Evolutionary conservation across 2,329 filamentous ascomycete species (phyloP), one percentile per base, ranked within the genome.

Genomic region (Beauveria rudraprayagi): DNA sequence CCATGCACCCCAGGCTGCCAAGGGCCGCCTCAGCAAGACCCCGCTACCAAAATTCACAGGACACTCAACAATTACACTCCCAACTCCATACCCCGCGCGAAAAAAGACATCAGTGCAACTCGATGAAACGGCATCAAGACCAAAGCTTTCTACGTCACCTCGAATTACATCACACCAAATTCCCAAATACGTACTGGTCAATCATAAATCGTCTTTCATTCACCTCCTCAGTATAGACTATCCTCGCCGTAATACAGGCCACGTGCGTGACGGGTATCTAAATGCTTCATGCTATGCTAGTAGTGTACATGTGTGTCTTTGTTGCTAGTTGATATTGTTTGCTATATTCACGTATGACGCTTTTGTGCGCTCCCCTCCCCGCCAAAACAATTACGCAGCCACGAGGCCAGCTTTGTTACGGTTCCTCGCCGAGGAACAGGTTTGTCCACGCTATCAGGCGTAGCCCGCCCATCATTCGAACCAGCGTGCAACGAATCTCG

Each of bases 361-460:
- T 55, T 55, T 1, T 40, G 50, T 52, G 26, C 19, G 28, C 47
- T 41, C 30, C 51, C 51, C 1, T 48, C 60, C 16, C 44, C 47
- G 5, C 60, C 60, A 17, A 62, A 58, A 24, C 60, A 62, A 50
- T 62, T 51, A 3, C 54, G 53, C 40, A 62, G 30, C 66, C 66
- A 68, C 17, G 63, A 62, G n/a, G 61, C 28, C n/a, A 65, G 16
- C 30, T 48, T 62, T 26, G 59, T 55, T 44, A 62, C 62, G 37
- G 37, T 37, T 34, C 17, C 37, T 34, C 9, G 51, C 3, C 47
- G 19, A 4, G 61, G 30, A 24, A 43, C 41, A n/a, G 54, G 51
- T 47, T 53, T 55, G 43, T 52, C 34, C 28, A 61, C n/a, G 19
- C 24, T 58, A 24, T 65, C 61, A 30, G 54, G 59, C 24, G 58